A percentile compares a stretch with the other conserved stretches of the same genome.
Conservation (phyloP, 2,329 filamentous ascomycete species). For the Cordyceps javanica region DNA sequence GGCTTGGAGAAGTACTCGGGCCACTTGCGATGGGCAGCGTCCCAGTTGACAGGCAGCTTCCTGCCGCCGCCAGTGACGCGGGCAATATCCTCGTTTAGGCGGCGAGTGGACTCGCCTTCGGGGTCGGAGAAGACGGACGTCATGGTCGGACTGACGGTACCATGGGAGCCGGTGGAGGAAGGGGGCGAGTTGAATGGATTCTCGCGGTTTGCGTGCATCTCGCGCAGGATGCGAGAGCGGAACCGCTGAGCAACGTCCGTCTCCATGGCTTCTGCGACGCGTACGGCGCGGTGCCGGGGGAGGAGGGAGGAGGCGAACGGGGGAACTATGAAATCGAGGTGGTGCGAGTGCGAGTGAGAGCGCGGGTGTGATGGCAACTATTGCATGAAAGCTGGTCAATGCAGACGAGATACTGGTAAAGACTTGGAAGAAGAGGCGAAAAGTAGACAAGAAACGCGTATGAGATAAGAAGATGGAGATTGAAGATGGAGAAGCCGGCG, state of each 20-base stretch:
- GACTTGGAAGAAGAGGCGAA: not conserved
- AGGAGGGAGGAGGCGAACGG: not conserved
- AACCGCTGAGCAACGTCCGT: slow-evolving; percentile 35
- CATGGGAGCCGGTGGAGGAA: slow-evolving; percentile 52
- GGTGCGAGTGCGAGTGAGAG: not conserved
- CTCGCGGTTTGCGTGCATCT: slow-evolving; percentile 46
- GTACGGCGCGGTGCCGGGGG: slow-evolving; percentile 15
- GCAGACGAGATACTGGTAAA: slow-evolving; percentile 2
- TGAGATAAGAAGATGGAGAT: slow-evolving; percentile 4
- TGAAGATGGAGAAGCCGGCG: not conserved
- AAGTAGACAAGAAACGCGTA: not conserved
- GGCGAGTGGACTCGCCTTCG: slow-evolving; percentile 48
- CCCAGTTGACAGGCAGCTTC: slow-evolving; percentile 37
- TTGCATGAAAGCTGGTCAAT: slow-evolving; percentile 8
- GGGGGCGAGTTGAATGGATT: slow-evolving; percentile 55
- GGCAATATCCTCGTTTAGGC: slow-evolving; percentile 43
- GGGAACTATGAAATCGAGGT: not conserved
- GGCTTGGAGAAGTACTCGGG: slow-evolving; percentile 44
- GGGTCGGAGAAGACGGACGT: slow-evolving; percentile 48
- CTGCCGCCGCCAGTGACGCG: slow-evolving; percentile 32
- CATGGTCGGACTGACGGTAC: slow-evolving; percentile 48
- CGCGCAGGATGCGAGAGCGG: slow-evolving; percentile 43
- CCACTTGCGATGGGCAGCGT: slow-evolving; percentile 44
- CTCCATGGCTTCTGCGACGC: slow-evolving; percentile 33
- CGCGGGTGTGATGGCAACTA: not conserved